These are phyloP conservation scores for Cryphonectria nitschkei DNA, from an alignment of 2,329 filamentous ascomycete species.

Conservation along the genomic window DNA sequence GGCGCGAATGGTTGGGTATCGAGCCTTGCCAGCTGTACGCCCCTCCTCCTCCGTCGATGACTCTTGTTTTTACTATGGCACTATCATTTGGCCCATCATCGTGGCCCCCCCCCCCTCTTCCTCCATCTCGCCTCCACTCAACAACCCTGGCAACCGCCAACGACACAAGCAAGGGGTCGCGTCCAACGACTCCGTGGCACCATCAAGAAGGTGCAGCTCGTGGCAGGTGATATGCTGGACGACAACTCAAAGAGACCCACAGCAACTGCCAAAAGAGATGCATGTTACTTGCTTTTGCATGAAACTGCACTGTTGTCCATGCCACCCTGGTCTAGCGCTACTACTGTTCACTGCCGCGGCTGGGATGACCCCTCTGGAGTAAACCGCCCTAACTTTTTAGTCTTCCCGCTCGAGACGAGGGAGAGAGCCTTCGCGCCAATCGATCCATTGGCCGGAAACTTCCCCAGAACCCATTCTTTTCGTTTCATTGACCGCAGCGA, in stretches of 20 bases:
- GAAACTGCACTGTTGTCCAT: slow-evolving; percentile 16
- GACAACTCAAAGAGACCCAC: neutral
- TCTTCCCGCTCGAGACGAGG: slow-evolving; percentile 15
- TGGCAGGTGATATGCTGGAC: neutral
- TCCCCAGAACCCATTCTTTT: neutral
- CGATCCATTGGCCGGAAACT: slow-evolving; percentile 23
- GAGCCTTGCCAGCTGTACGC: slow-evolving; percentile 19
- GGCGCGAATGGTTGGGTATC: slow-evolving; percentile 26
- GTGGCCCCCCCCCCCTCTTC: slow-evolving; percentile 10
- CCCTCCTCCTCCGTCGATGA: slow-evolving; percentile 18
- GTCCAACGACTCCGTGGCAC: neutral
- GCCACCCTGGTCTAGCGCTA: slow-evolving; percentile 11
- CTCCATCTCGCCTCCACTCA: slow-evolving; percentile 17
- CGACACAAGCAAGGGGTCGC: neutral
- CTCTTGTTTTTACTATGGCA: slow-evolving; percentile 1
- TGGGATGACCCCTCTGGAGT: slow-evolving; percentile 7
- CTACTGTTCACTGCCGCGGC: neutral
- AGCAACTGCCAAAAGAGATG: slow-evolving; percentile 6
- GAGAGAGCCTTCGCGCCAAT: neutral
- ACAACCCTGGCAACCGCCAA: slow-evolving; percentile 11
- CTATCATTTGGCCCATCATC: slow-evolving; percentile 15
- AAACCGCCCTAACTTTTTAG: slow-evolving; percentile 10
- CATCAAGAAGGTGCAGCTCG: neutral
- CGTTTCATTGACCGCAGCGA: slow-evolving; percentile 7
- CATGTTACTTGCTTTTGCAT: slow-evolving; percentile 19